Evolutionary conservation across 768 basidiomycete genomes (phyloP), one percentile per base, ranked within the genome.

Genomic region (Boletus pseudo-olivaceus): DNA sequence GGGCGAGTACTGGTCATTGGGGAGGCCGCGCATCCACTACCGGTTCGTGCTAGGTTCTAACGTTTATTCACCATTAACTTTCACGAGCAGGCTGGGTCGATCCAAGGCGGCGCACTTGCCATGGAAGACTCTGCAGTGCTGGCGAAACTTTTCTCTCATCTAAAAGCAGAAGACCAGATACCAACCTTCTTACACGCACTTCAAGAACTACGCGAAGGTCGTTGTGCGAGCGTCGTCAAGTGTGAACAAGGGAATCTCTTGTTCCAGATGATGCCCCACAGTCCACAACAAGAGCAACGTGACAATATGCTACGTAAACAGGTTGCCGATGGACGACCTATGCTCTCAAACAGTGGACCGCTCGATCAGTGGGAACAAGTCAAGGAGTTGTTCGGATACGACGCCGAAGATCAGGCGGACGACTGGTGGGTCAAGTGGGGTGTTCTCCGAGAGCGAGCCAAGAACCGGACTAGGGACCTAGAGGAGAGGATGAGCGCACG

Each of bases 391-490:
- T 81, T 78, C 50, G 67, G 71, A 14, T 79, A 83, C 59, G 77
- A 82, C 57, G 76, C 82, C 9, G 74, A 71, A 37, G 83, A 85
- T 43, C 72, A 76, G 46, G 84, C 80, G 23, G 82, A 82, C 35
- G 81, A 84, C 61, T 85, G 82, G 82, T 86, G 82, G 82, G 73
- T 78, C 11, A 80, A 78, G 35, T 82, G 80, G 81, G 81, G 81
- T 8, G 53, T 73, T 17, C 69, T 81, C 53, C 70, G 71, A 42
- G 72, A 80, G 61, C 59, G 72, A 27, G 72, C 74, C 54, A 64
- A 61, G 46, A 57, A 58, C 40, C 63, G 68, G 12, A 54, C 46
- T 11, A 57, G 26, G 47, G 59, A 61, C 42, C 26, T 61, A 53
- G 61, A 63, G 3, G 58, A 56, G 39, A 49, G 48, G 47, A 58